Base-by-base conservation (phyloP, 1,284 basidiomycete genomes). In the Xerocomus cyaneibrunnescens region DNA sequence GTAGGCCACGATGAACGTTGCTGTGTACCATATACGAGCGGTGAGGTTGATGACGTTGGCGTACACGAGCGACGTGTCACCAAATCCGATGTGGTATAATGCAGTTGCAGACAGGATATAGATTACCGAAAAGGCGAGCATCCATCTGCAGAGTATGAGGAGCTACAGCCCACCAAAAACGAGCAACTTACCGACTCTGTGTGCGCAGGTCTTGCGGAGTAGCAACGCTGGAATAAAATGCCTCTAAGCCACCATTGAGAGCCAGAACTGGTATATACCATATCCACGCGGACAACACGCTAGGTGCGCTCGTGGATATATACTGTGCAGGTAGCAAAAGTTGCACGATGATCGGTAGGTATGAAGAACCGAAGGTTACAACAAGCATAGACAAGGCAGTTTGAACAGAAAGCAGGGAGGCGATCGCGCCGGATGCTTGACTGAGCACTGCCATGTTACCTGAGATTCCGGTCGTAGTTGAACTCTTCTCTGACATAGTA, bases 181-280 rank as follows among this genome's bases (percentile, higher is more conserved):
- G 31, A 40, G 45, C 16, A 44, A 72, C 77, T 57, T 59, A 84
- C 72, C 76, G 73, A 57, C 84, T 87, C 65, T 92, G 90, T 7
- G 66, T 65, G 44, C 76, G 80, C 6, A 94, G 70, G 65, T 91
- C 86, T 2, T 68, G 60, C 0, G 83, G 75, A 2, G 76, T 76
- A 4, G 92, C 89, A 2, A 85, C 84, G 46, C 91, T 89, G 3
- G 89, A 83, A 58, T 94, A 78, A 71, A 95, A 95, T 0, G 93
- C 89, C 68, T 98, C 94, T 21, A 95, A 74, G 1, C 90, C 81
- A 4, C 94, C 94, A 66, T 98, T 98, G 58, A 92, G 72, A 5
- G 89, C 89, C 60, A 98, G 79, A 17, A 90, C 79, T 1, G 94
- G 95, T 56, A 97, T 86, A 62, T 94, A 95, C 74, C 82, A 85